phyloP scores from a whole-genome alignment of 192 early-diverging fungal species.

The Podochytrium sp. region DNA sequence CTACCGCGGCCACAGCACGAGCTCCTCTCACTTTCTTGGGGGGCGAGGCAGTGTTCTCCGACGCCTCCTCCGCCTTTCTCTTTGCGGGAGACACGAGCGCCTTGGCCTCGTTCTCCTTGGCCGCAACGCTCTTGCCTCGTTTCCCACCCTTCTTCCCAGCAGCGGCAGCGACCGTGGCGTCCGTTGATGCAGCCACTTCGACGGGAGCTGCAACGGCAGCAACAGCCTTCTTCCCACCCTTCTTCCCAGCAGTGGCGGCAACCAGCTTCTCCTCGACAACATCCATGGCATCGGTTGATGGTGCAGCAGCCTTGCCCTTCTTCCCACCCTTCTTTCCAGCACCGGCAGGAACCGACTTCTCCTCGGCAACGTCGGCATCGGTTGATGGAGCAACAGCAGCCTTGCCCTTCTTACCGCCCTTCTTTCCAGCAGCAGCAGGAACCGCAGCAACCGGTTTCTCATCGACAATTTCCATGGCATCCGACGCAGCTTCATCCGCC shows the following conservation, averaged over 20 bases:
- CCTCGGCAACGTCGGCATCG: background rate
- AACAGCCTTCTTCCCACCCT: background rate
- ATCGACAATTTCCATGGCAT: background rate
- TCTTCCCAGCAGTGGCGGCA: background rate
- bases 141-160: no score
- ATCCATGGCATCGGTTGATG: background rate
- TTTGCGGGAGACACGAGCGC: no score
- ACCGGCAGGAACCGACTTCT: background rate
- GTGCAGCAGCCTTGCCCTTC: background rate
- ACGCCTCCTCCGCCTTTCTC: no score
- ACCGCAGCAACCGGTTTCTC: no score
- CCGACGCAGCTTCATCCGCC: background rate
- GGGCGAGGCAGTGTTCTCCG: no score
- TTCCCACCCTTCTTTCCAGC: background rate
- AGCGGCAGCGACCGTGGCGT: background rate
- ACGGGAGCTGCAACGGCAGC: background rate
- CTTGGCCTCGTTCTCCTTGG: no score
- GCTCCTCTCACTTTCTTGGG: constrained; percentile 1
- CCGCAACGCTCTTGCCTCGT: no score
- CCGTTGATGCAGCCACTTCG: background rate
- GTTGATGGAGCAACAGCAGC: no score
- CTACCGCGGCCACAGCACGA: background rate
- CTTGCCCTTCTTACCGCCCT: no score
- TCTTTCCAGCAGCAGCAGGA: no score
- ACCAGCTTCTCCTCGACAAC: no score